Evolutionary conservation across 352 stramenopile species (phyloP).

Genomic region (Nothophytophthora sp.): DNA sequence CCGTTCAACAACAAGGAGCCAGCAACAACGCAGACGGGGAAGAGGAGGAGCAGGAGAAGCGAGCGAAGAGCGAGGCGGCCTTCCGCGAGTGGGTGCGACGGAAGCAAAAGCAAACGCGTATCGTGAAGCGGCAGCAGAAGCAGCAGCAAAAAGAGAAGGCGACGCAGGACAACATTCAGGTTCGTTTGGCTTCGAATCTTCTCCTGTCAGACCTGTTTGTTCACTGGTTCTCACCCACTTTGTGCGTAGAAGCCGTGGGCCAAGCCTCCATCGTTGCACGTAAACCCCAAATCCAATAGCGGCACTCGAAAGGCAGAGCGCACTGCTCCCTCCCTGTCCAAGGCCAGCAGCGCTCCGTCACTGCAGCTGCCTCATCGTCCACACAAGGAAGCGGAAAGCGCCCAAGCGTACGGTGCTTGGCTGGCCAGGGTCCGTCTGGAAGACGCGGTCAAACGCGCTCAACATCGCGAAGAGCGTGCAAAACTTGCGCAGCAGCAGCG

Average conservation of each 20-base stretch:
- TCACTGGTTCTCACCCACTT: background rate
- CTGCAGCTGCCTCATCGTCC: background rate
- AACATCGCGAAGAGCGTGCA: slow-evolving; percentile 23
- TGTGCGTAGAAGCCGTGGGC: slow-evolving; percentile 8
- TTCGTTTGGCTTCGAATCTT: background rate
- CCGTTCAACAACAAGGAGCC: background rate
- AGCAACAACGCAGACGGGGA: too few species aligned
- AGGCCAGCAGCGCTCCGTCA: slow-evolving; percentile 1
- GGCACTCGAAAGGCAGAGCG: slow-evolving; percentile 14
- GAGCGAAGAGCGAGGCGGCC: slow-evolving; percentile 23
- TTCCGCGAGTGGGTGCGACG: slow-evolving; percentile 42
- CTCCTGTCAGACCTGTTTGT: background rate
- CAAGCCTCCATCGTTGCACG: slow-evolving; percentile 54
- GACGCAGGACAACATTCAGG: slow-evolving; percentile 2
- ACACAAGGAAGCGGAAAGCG: slow-evolving; percentile 5
- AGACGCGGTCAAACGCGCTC: slow-evolving; percentile 41
- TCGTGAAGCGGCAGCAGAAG: slow-evolving; percentile 19
- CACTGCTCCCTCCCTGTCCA: background rate
- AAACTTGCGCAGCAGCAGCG: slow-evolving; percentile 28
- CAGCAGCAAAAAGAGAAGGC: background rate
- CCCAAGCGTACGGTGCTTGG: slow-evolving; percentile 42
- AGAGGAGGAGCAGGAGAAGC: slow-evolving; percentile 15
- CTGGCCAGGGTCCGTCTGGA: slow-evolving; percentile 47
- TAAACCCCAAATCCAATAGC: slow-evolving; percentile 41
- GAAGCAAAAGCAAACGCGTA: slow-evolving; percentile 33